These are phyloP conservation scores for Lineolata rhizophorae DNA, from an alignment of 495 filamentous ascomycete genomes.

Conservation along the genomic window DNA sequence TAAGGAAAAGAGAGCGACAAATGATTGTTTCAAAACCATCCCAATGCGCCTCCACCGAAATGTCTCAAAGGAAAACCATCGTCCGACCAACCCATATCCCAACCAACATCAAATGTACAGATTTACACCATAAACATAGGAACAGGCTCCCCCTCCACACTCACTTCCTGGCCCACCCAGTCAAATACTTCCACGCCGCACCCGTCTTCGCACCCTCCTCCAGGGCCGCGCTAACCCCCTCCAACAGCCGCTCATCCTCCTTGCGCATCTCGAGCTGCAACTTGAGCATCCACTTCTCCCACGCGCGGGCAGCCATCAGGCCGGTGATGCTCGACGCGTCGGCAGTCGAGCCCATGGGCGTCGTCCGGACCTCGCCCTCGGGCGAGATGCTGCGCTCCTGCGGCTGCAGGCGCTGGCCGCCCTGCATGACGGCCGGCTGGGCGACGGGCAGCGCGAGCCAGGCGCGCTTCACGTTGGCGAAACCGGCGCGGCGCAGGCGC, in stretches of 20 bases:
- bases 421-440: slow-evolving; percentile 29
- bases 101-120: too few relatives aligned
- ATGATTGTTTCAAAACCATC: slow-evolving; percentile 1
- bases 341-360: slow-evolving; percentile 45
- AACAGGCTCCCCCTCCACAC: too few relatives aligned
- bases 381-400: neutral
- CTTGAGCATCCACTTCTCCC: slow-evolving; percentile 91
- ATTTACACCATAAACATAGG: too few relatives aligned
- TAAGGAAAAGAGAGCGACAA: slow-evolving; percentile 4
- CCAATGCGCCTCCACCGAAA: neutral
- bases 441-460: slow-evolving; percentile 78
- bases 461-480: slow-evolving; percentile 56
- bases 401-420: slow-evolving; percentile 11
- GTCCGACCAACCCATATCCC: too few relatives aligned
- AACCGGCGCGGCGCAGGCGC: slow-evolving; percentile 52
- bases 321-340: slow-evolving; percentile 57
- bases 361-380: slow-evolving; percentile 29
- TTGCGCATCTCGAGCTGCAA: slow-evolving; percentile 65
- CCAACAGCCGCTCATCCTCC: slow-evolving; percentile 37
- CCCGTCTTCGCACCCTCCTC: slow-evolving; percentile 65
- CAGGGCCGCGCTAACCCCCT: slow-evolving; percentile 56
- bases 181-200: slow-evolving; percentile 68
- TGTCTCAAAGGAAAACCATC: too few relatives aligned
- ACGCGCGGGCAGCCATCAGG: slow-evolving; percentile 70
- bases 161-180: slow-evolving; percentile 69